These are phyloP conservation scores for Trichoderma sp. DNA, from an alignment of 2,329 filamentous ascomycete genomes.

Conservation along the genomic window DNA sequence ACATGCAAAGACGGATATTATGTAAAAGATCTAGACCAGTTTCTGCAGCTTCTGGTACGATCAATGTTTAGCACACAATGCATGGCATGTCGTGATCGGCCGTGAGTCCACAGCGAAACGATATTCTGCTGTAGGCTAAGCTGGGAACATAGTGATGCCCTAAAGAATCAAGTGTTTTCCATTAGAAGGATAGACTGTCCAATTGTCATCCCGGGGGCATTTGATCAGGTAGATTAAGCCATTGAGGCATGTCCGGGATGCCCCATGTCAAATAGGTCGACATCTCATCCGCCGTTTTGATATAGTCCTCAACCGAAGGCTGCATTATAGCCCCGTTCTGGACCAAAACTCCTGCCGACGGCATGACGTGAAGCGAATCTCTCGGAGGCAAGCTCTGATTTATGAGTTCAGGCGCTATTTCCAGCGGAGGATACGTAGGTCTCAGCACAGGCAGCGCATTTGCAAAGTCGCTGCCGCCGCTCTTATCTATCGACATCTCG, in stretches of 20 bases:
- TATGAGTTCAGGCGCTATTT: slow-evolving; percentile 10
- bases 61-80: not conserved
- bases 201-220: slow-evolving; percentile 18
- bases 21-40: not conserved
- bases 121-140: no score
- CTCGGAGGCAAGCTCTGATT: slow-evolving; percentile 20
- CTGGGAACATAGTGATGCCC: not conserved
- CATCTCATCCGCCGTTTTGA: slow-evolving; percentile 33
- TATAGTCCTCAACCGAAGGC: slow-evolving; percentile 31
- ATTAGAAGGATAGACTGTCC: not conserved
- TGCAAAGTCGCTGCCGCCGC: slow-evolving; percentile 5
- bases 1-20: not conserved
- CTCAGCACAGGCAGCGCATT: slow-evolving; percentile 22
- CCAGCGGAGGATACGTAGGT: slow-evolving; percentile 1
- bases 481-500: not conserved
- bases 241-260: slow-evolving; percentile 28
- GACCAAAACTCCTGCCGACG: slow-evolving; percentile 22
- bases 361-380: slow-evolving; percentile 24
- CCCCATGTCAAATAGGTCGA: slow-evolving; percentile 32
- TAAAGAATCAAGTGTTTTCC: no score
- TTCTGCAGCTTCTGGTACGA: not conserved
- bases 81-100: not conserved
- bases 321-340: slow-evolving; percentile 27
- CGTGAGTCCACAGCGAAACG: not conserved
- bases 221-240: slow-evolving; percentile 15